These are phyloP conservation scores for Malbranchea cinnamomea DNA, from an alignment of 2,329 filamentous ascomycete genomes.

Conservation along the genomic window DNA sequence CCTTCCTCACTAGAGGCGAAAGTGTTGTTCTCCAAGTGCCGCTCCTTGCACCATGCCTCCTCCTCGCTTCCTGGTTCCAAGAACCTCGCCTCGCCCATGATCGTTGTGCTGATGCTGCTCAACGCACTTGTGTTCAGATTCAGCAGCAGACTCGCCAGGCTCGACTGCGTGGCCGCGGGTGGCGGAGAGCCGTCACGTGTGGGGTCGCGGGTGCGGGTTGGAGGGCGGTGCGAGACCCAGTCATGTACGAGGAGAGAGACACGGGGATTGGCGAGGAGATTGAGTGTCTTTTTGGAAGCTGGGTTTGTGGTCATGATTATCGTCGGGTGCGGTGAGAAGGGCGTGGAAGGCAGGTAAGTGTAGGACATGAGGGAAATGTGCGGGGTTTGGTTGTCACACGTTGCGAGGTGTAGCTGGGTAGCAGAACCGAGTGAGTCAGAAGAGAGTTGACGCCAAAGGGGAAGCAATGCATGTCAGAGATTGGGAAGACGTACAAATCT, in stretches of 20 bases:
- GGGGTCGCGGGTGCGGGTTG: slow-evolving; percentile 45
- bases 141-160: slow-evolving; percentile 66
- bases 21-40: slow-evolving; percentile 84
- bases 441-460: slow-evolving; percentile 3
- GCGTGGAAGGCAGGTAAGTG: slow-evolving; percentile 77
- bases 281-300: slow-evolving; percentile 54
- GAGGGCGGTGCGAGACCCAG: slow-evolving; percentile 88
- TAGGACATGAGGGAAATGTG: slow-evolving; percentile 99
- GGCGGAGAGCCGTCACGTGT: slow-evolving; percentile 47
- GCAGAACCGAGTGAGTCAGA: slow-evolving; percentile 5
- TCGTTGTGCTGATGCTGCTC: slow-evolving; percentile 79
- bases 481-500: slow-evolving; percentile 55
- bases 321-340: slow-evolving; percentile 54
- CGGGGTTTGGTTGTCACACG: slow-evolving; percentile 65
- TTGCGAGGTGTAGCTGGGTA: slow-evolving; percentile 79
- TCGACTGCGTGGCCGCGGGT: slow-evolving; percentile 50
- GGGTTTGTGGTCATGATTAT: slow-evolving; percentile 89
- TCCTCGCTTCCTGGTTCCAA: slow-evolving; percentile 61
- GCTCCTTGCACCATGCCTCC: slow-evolving; percentile 67
- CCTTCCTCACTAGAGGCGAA: slow-evolving; percentile 47
- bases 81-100: slow-evolving; percentile 72
- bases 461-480: slow-evolving; percentile 6
- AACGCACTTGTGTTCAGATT: slow-evolving; percentile 84
- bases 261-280: slow-evolving; percentile 68
- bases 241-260: slow-evolving; percentile 95